These are phyloP conservation scores for Grosmannia clavigera DNA, from an alignment of 2,329 filamentous ascomycete genomes.

Conservation along the genomic window DNA sequence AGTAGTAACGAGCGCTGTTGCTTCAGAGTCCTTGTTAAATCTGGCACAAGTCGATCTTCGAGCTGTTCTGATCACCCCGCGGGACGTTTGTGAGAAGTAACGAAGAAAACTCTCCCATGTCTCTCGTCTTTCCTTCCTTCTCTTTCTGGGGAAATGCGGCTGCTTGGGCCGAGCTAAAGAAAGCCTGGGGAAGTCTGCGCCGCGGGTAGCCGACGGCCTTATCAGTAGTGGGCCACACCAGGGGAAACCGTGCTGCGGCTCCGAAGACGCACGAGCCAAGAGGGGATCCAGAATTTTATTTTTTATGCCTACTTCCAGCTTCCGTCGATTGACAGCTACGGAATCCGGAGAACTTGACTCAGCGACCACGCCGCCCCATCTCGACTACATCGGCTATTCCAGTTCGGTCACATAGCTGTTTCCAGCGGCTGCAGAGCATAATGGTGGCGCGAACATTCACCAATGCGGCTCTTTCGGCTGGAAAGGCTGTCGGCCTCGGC, in stretches of 20 bases:
- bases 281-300: background rate
- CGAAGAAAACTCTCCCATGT: background rate
- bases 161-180: slow-evolving; percentile 1
- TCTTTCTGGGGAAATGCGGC: background rate
- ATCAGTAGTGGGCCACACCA: background rate
- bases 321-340: background rate
- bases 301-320: background rate
- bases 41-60: background rate
- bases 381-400: background rate
- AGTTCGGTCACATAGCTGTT: background rate
- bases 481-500: background rate
- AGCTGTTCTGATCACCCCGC: background rate
- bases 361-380: background rate
- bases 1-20: background rate
- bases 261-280: background rate
- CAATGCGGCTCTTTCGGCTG: background rate
- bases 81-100: background rate
- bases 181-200: background rate
- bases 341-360: background rate
- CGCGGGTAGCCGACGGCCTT: slow-evolving; percentile 13
- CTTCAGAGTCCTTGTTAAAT: background rate
- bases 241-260: background rate
- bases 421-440: background rate
- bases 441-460: background rate
- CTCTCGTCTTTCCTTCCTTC: background rate